Percentiles rank a stretch among this genome's conserved stretches.
Conservation (phyloP, 2,329 filamentous ascomycete genomes). For the Pseudogymnoascus verrucosus region DNA sequence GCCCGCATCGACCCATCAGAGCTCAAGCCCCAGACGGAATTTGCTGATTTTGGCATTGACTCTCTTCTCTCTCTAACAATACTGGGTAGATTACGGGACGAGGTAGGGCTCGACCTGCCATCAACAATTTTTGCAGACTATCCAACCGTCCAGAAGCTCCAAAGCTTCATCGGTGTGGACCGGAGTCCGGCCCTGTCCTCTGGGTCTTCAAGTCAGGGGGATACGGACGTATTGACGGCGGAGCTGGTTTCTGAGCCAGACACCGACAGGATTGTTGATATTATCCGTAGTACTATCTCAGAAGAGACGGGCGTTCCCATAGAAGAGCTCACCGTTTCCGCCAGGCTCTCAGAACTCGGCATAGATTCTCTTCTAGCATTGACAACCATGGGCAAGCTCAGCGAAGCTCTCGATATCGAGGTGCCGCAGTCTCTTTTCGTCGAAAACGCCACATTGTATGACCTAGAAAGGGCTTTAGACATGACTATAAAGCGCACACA, state of each 20-base stretch:
- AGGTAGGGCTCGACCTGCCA: constrained; percentile 24
- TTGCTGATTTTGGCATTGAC: constrained; percentile 30
- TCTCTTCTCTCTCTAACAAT: constrained; percentile 29
- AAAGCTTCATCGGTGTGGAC: not conserved
- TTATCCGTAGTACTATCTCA: constrained; percentile 10
- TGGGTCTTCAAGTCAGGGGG: not conserved
- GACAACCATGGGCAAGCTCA: constrained; percentile 3
- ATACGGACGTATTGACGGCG: not conserved
- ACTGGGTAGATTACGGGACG: constrained; percentile 26
- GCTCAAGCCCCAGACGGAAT: constrained; percentile 21
- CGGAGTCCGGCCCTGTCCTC: not conserved
- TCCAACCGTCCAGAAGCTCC: constrained; percentile 19
- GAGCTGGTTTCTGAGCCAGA: not conserved
- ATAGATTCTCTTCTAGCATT: constrained; percentile 9
- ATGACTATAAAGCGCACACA: not conserved
- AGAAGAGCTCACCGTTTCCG: not conserved
- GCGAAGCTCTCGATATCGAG: constrained; percentile 8
- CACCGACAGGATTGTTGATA: not conserved
- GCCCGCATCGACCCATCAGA: constrained; percentile 20
- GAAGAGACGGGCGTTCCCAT: not conserved
- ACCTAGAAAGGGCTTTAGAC: not conserved
- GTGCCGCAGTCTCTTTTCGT: constrained; percentile 8
- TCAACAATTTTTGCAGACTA: constrained; percentile 22
- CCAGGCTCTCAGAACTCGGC: constrained; percentile 7
- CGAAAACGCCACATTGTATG: not conserved